These are phyloP conservation scores for Mitragyna speciosa DNA, from an alignment of 257 asterid genomes.

Conservation along the genomic window DNA sequence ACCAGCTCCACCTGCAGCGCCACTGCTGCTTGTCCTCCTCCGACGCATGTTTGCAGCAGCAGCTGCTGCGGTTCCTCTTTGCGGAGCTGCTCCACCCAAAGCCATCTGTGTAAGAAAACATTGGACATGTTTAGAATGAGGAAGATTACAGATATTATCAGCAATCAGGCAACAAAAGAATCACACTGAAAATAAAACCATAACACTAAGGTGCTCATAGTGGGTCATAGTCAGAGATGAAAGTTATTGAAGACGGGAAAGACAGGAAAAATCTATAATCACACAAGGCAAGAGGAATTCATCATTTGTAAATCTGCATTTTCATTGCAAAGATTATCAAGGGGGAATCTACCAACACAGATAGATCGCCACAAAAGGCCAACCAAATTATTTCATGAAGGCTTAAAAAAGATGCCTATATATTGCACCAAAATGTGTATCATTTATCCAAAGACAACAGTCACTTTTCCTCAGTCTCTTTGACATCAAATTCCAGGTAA, in stretches of 20 bases:
- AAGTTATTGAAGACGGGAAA: neutral
- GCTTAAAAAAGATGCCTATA: too few species aligned
- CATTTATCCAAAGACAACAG: neutral
- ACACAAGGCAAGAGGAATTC: neutral
- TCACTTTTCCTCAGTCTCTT: neutral
- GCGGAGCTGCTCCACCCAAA: conserved; percentile 35
- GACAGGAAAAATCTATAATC: neutral
- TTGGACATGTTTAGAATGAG: conserved; percentile 5
- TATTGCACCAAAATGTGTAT: neutral
- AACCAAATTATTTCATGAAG: too few species aligned
- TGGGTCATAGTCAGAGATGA: neutral
- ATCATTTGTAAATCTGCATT: neutral
- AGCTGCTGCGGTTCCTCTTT: conserved; percentile 43
- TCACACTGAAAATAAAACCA: too few species aligned
- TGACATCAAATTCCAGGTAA: neutral
- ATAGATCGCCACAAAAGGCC: neutral
- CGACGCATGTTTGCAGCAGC: conserved; percentile 40
- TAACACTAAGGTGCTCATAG: neutral
- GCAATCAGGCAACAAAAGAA: neutral
- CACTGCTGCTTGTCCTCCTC: conserved; percentile 32
- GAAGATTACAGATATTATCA: neutral
- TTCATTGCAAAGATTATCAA: neutral
- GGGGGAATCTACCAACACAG: neutral
- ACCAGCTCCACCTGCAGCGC: conserved; percentile 32
- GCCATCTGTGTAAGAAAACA: conserved; percentile 27